Conservation (phyloP, 345 rosid genomes). For the Eucalyptus victrix region DNA sequence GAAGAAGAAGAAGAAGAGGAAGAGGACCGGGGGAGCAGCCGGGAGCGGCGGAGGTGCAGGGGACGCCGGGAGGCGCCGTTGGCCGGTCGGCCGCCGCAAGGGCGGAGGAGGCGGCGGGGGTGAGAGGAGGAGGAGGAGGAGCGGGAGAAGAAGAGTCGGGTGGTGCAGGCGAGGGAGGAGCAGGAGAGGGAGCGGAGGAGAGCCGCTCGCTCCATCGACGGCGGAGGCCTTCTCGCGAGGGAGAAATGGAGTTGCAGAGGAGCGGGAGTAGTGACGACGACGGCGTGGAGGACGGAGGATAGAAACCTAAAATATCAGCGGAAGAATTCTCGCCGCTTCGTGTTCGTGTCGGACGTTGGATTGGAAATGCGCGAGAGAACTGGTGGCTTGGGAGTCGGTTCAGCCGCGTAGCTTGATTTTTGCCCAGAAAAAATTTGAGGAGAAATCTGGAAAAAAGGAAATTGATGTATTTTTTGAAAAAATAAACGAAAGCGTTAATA, state of each 20-base stretch:
- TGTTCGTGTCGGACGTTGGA: neutral
- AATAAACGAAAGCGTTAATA: neutral
- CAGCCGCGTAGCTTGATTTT: neutral
- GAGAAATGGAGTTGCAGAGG: conserved; percentile 3
- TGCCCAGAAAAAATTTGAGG: neutral
- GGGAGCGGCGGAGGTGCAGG: conserved; percentile 19
- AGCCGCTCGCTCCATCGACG: neutral
- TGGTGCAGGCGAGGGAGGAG: conserved; percentile 24
- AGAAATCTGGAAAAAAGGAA: neutral
- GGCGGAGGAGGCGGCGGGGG: conserved; percentile 13
- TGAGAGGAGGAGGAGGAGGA: conserved; percentile 6
- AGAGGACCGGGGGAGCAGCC: neutral
- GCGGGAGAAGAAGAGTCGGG: conserved; percentile 21
- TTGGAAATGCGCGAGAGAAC: neutral
- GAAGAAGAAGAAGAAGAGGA: neutral
- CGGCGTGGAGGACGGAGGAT: neutral
- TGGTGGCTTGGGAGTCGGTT: neutral
- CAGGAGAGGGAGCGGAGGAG: conserved; percentile 20
- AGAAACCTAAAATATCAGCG: neutral
- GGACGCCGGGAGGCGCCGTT: conserved; percentile 22
- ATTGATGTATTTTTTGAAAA: neutral
- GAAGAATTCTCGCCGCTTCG: neutral
- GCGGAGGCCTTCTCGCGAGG: conserved; percentile 1
- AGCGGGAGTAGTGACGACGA: neutral
- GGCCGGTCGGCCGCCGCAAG: conserved; percentile 20